Evolutionary conservation across 2,329 filamentous ascomycete species (phyloP).

Genomic region (Lachnum nothofagi): DNA sequence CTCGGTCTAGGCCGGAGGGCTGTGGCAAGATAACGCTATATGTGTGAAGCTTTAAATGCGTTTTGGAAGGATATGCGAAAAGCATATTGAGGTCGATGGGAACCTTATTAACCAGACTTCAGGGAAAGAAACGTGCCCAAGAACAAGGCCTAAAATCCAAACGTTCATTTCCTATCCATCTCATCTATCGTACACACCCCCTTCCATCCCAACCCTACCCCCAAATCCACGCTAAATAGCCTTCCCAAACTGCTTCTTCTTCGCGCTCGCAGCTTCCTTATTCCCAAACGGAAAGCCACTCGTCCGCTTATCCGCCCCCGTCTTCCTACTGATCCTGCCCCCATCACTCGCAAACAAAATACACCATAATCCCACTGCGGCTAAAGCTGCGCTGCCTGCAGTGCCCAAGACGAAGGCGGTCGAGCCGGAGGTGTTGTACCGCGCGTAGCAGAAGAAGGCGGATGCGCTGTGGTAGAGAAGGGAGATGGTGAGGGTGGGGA

Average conservation of each 20-base stretch:
- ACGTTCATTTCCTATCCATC: no score
- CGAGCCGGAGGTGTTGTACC: slow-evolving; percentile 47
- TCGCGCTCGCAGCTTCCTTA: slow-evolving; percentile 36
- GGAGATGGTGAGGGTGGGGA: slow-evolving; percentile 55
- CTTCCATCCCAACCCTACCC: no score
- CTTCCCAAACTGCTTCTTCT: slow-evolving; percentile 27
- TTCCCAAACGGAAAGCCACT: slow-evolving; percentile 63
- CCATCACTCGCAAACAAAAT: slow-evolving; percentile 43
- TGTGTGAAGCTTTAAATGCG: no score
- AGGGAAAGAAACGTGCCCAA: no score
- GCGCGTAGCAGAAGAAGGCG: slow-evolving; percentile 56
- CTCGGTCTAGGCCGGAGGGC: no score
- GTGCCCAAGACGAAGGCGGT: slow-evolving; percentile 50
- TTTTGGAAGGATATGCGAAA: no score
- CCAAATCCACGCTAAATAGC: no score
- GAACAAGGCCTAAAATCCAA: no score
- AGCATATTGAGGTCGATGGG: no score
- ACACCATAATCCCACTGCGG: slow-evolving; percentile 55
- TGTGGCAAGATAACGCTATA: no score
- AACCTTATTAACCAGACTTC: no score
- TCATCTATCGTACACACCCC: no score
- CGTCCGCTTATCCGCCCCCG: slow-evolving; percentile 62
- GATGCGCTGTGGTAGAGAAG: slow-evolving; percentile 51
- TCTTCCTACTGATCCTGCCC: slow-evolving; percentile 56
- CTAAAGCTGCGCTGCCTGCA: slow-evolving; percentile 45